A percentile compares a stretch with the other conserved stretches of the same genome.
phyloP scores from a whole-genome alignment of 176 grass and related monocot species.

The Rhynchospora breviuscula region DNA sequence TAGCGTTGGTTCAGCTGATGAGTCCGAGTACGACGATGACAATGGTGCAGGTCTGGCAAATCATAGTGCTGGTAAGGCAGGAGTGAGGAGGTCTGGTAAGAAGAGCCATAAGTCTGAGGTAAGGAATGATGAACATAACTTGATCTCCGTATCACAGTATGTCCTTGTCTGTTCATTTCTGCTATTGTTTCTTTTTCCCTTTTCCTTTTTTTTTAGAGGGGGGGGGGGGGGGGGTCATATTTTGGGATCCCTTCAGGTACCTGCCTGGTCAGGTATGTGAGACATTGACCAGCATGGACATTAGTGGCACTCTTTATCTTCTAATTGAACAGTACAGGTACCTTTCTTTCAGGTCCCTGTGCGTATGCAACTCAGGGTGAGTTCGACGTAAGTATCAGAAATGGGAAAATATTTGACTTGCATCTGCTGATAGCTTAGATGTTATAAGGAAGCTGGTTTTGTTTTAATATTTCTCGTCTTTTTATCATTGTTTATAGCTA shows the following conservation, averaged over 20 bases:
- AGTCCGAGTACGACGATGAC: constrained; percentile 61
- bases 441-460: background rate
- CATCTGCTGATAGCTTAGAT: background rate
- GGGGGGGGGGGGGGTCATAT: background rate
- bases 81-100: constrained; percentile 64
- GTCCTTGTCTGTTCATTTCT: background rate
- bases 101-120: constrained; percentile 68
- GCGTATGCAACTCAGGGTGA: background rate
- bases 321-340: too few relatives aligned
- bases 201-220: background rate
- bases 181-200: too few relatives aligned
- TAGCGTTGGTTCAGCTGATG: constrained; percentile 45
- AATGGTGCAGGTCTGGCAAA: constrained; percentile 25
- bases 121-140: constrained; percentile 20
- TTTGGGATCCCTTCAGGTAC: too few relatives aligned
- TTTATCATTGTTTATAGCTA: background rate
- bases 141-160: background rate
- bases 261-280: background rate
- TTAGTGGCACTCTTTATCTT: too few relatives aligned
- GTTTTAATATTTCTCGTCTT: background rate
- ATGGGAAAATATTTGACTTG: background rate
- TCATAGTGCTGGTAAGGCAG: constrained; percentile 31
- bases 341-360: too few relatives aligned
- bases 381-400: background rate
- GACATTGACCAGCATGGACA: too few relatives aligned